Evolutionary conservation across 768 basidiomycete species (phyloP), one percentile per base, ranked within the genome.

Genomic region (Podaxis sp.): DNA sequence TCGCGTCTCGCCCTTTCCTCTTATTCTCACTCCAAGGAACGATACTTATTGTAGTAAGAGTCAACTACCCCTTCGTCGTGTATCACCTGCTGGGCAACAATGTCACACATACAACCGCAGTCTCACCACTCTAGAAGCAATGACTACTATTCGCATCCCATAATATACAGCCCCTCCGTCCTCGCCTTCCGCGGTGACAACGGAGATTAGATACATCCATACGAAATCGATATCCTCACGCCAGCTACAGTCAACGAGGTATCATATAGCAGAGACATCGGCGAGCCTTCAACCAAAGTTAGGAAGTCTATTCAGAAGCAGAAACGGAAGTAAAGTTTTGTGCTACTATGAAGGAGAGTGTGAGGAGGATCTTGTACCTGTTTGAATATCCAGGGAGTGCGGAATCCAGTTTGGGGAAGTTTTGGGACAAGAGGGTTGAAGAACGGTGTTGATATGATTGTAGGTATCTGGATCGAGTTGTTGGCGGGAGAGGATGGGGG

Each of bases 401-500:
- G 76, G 66, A 79, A 84, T 65, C 60, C 91, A 46, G 86, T 91
- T 0, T 72, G 91, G n/a, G 90, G 90, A 30, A 85, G 84, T 69
- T 91, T 89, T 72, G 90, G 90, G 15, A 90, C 89, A 1, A 90
- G 89, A 0, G 89, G 86, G 5, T 91, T 90, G 72, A 76, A 72
- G 60, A 91, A 91, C 69, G 74, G 78, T 24, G 82, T 89, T 10
- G 69, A 75, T 50, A 75, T 79, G 38, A 81, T 91, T 13, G 88
- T 87, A 1, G 75, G 71, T 53, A 78, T 88, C 26, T 91, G 90
- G 90, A 79, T 77, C 36, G 84, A 88, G 61, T 72, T 89, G 22
- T 69, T 91, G 56, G 69, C 75, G 4, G 76, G 71, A 2, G 73
- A 78, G 24, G 74, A 75, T 8, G 82, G 86, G 46, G 75, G 87